Base-by-base conservation (phyloP, 2,329 filamentous ascomycete genomes). In the Apiospora aurea region DNA sequence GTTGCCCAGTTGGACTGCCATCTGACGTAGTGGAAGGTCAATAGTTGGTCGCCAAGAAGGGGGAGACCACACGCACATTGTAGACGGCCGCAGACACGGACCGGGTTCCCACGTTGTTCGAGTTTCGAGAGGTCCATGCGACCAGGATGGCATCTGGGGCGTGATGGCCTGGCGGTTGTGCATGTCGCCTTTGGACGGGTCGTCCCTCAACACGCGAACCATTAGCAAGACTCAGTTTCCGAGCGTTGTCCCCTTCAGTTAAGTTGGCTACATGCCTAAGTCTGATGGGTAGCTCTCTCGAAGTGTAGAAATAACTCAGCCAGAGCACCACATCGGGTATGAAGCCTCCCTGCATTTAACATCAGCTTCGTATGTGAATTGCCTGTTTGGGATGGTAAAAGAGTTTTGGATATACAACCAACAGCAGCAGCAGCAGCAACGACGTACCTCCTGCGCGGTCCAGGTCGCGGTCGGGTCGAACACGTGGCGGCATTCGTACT, bases 11-110 rank as follows among this genome's bases (percentile, higher is more conserved):
- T 84, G 83, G 5, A 82, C 79, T 16, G 76, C 75, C 78, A 84
- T 84, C 79, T 82, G 57, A 21, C 69, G 18, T 14, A 26, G 49
- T 26, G 49, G 47, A 14, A 47, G 46, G 69, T 72, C 69, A 18
- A 34, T 44, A n/a, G n/a, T 49, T 44, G 21, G 41, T 57, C 34
- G 5, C 11, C 8, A n/a, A 16, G 3, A 14, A 24, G 43, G 7
- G 14, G 47, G n/a, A 49, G 38, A 26, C 16, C 34, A 47, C 46
- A 74, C 79, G 74, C 74, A 83, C 82, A 73, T 91, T 91, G 78
- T 91, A 91, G 10, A 90, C 75, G 0, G 88, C 89, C 0, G 88
- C 86, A 0, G 88, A 87, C 2, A 92, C 87, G 6, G 89, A 87
- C 6, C 90, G 81, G 2, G 88, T 89, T 29, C 89, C 84, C 4